Evolutionary conservation across 1,139 yeast genomes (phyloP), one percentile per base, ranked within the genome.

Genomic region (Candida freyschussii): DNA sequence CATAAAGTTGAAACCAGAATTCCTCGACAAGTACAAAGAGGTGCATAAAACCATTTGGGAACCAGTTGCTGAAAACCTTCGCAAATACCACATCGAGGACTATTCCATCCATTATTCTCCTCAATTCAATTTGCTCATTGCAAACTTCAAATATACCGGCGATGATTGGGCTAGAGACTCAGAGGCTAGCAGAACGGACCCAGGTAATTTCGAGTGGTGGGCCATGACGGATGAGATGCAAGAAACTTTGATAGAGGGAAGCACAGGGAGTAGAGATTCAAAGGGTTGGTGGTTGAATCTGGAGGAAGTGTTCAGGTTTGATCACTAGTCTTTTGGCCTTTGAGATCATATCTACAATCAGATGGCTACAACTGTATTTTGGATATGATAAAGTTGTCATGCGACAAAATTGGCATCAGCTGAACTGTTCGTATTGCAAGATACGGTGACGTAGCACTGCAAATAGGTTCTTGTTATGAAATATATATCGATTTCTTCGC

Each of bases 151-250:
- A 36, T 61, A 61, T 36, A 47, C 59, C 8, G 67, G 67, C 9
- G 55, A 57, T 28, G 50, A 62, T 40, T 58, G 63, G 60, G 62
- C 44, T 16, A 40, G 39, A 24, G 67, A 62, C 35, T 38, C 56
- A 2, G 59, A 53, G 29, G 46, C 44, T 8, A 59, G 60, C 48
- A 39, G 61, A 23, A 35, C 32, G 6, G 65, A 62, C 33, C 56
- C 55, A 13, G 64, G 54, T 4, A 62, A 62, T 41, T 56, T 52
- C 28, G 52, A 58, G 28, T 62, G 67, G 67, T 62, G 67, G 67
- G 39, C 40, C 24, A 47, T 56, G 47, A 61, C 65, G 7, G 67
- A 62, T 39, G 47, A 44, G 13, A 53, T 62, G 60, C 67, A 62
- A 42, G 59, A 57, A 33, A 48, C 62, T 4, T 35, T 62, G 38